Evolutionary conservation across 179 eudicot genomes (phyloP), one percentile per base, ranked within the genome.

Genomic region (Vitellaria paradoxa): DNA sequence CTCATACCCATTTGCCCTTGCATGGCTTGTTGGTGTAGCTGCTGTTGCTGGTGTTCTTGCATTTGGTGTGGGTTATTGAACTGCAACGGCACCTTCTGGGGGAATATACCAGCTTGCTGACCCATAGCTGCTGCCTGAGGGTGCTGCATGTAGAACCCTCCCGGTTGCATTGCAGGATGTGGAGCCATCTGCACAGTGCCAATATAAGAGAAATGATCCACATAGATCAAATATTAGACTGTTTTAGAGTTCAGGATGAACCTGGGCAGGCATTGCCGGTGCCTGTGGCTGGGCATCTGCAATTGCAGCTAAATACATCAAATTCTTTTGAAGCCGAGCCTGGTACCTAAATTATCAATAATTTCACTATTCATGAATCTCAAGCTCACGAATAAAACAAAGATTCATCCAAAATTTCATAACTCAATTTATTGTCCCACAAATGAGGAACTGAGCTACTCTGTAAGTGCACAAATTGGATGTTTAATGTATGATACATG

Each of bases 281-380:
- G 90, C 78, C 72, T 93, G 99, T n/a, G 97, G 99, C 78, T 95
- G 99, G 46, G 97, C 97, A 87, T 95, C 99, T 66, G 99, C 99
- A 66, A 95, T 95, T 17, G 97, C 99, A 78, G 99, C 99, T 64
- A 95, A 84, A 82, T 90, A 95, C 99, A 95, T 93, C 87, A 95
- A 85, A 78, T 95, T 95, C 87, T 95, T 93, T 83, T 95, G 99
- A 76, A 95, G 95, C 72, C 86, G 93, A 74, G 97, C 93, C 87
- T 95, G 97, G 87, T 93, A 95, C 82, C 99, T 95, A 76, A 30
- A 75, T 75, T 53, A 73, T 45, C 37, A 68, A 77, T 17, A 79
- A 40, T 17, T 13, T n/a, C 46, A 40, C n/a, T 10, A 7, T 65
- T 57, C 66, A 61, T 23, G 56, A 74, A 61, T 60, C 20, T 60